phyloP scores from a whole-genome alignment of 2,329 filamentous ascomycete genomes.

The Xylaria polymorpha region DNA sequence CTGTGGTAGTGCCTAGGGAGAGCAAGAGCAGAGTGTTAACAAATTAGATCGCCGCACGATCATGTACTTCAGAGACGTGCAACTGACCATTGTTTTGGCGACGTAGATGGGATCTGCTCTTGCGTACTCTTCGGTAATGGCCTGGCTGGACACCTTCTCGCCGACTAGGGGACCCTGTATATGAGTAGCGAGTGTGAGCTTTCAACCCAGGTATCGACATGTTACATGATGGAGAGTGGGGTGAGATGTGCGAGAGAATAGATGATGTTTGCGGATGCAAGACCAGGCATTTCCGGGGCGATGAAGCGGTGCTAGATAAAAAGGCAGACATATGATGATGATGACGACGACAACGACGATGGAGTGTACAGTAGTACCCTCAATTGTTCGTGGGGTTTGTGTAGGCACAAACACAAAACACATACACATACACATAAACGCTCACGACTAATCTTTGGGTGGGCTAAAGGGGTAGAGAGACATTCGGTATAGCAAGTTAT shows the following conservation, averaged over 20 bases:
- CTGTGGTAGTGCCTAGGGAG: conserved; percentile 75
- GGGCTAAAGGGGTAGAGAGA: conserved; percentile 12
- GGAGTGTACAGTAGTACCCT: conserved; percentile 4
- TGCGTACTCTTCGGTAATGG: conserved; percentile 86
- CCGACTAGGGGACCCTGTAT: conserved; percentile 84
- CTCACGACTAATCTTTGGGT: conserved; percentile 7
- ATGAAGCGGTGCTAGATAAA: background rate
- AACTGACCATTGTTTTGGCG: conserved; percentile 84
- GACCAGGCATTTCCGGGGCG: background rate
- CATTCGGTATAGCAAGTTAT: conserved; percentile 1
- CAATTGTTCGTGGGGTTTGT: conserved; percentile 13
- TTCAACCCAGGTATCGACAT: conserved; percentile 7
- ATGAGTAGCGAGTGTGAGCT: conserved; percentile 44
- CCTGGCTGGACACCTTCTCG: conserved; percentile 78
- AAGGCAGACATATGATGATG: background rate
- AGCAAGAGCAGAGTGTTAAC: conserved; percentile 39
- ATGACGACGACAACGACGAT: background rate
- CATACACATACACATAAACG: conserved; percentile 14
- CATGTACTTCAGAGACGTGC: conserved; percentile 19
- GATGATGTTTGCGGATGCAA: background rate
- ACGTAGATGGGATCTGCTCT: conserved; percentile 87
- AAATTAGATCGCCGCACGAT: conserved; percentile 10
- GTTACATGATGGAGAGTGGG: conserved; percentile 18
- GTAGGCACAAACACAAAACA: conserved; percentile 10
- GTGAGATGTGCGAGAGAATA: conserved; percentile 4